Evolutionary conservation across 1,284 basidiomycete species (phyloP), one percentile per base, ranked within the genome.

Genomic region (Melampsora americana): DNA sequence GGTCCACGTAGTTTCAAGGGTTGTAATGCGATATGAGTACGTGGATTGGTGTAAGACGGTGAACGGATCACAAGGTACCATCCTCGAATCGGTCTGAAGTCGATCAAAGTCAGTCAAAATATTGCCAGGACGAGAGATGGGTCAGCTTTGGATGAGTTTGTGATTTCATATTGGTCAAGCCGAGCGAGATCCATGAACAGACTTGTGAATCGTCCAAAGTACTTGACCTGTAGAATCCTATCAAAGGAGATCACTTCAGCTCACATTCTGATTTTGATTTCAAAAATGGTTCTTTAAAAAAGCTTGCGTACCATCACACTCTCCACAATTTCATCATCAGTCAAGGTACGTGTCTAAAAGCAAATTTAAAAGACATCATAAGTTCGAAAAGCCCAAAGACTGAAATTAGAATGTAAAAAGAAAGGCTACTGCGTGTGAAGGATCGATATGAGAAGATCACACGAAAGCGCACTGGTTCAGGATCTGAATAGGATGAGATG

Each of bases 131-230:
- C n/a, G 18, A 35, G 18, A 28, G 12, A 28, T 62, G 23, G 5
- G 23, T 28, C 61, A 48, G 35, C 11, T 44, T 11, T 5, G n/a
- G 35, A 39, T 18, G 16, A 2, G 30, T 71, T 62, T 11, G 23
- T 14, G 46, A 11, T 28, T 18, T 64, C 26, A 26, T 14, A n/a
- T 69, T 23, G 18, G 35, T 20, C 18, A 46, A 66, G 7, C 30
- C 5, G 26, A 56, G 66, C 42, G 26, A 32, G 11, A 66, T 18
- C 7, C n/a, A 18, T 20, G n/a, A 39, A n/a, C 18, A 30, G 7
- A 73, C 71, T 62, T 73, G 71, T 42, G 62, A 23, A 73, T 73
- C 39, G 71, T 56, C 71, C 71, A 73, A 32, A 66, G 71, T n/a
- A 62, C 48, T 56, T 66, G 48, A 5, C 71, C 71, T 20, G 71